Conservation (phyloP, 495 filamentous ascomycete species). For the Penicillium ucsense region DNA sequence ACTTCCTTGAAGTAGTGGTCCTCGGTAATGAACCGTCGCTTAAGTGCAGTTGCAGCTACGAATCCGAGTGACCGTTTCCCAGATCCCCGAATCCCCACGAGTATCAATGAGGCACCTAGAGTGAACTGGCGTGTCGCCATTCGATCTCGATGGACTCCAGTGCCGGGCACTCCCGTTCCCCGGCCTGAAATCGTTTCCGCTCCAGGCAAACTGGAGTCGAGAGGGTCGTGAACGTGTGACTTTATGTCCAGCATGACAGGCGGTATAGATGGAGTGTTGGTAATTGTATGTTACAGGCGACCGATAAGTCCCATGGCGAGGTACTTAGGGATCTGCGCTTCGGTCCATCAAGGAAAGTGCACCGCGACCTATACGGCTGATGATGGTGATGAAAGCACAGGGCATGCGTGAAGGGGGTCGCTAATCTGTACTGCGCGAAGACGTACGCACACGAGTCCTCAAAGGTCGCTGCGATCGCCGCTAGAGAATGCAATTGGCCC, state of each 20-base stretch:
- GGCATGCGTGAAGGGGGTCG: neutral
- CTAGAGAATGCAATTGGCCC: too few species aligned
- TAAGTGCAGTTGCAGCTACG: conserved; percentile 65
- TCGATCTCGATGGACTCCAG: conserved; percentile 32
- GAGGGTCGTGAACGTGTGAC: conserved; percentile 4
- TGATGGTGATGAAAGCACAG: neutral
- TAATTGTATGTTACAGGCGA: neutral
- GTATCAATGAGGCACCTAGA: conserved; percentile 59
- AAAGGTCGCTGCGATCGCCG: too few species aligned
- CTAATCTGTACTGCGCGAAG: too few species aligned
- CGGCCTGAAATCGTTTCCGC: neutral
- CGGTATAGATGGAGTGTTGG: neutral
- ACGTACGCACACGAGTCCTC: too few species aligned
- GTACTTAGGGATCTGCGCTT: neutral
- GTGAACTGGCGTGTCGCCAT: conserved; percentile 44
- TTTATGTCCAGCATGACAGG: conserved; percentile 8
- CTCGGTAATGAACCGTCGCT: conserved; percentile 64
- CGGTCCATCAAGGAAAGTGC: conserved; percentile 1
- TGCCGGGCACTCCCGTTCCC: neutral
- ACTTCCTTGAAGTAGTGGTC: conserved; percentile 66
- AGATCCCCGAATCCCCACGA: conserved; percentile 67
- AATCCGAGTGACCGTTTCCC: conserved; percentile 74
- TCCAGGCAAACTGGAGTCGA: conserved; percentile 1
- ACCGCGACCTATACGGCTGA: neutral
- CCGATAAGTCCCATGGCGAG: conserved; percentile 3